These are phyloP conservation scores for Candida ulmi DNA, from an alignment of 805 yeast genomes.

Conservation along the genomic window DNA sequence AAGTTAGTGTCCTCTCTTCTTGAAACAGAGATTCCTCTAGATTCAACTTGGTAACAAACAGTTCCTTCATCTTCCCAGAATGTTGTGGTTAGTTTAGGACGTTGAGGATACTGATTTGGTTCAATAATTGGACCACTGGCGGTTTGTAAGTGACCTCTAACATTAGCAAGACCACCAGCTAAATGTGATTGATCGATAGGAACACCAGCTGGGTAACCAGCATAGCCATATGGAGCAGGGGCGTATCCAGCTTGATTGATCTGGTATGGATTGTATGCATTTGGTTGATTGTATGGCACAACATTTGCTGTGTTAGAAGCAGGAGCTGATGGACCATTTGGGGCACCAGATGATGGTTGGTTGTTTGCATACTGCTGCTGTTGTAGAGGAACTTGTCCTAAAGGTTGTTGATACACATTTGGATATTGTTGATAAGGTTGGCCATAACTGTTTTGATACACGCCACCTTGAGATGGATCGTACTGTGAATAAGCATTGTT, in stretches of 20 bases:
- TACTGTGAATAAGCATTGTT: background rate
- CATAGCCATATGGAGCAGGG: slow-evolving; percentile 7
- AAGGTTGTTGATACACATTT: background rate
- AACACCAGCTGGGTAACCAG: slow-evolving; percentile 5
- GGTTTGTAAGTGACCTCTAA: slow-evolving; percentile 11
- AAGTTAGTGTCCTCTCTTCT: slow-evolving; percentile 67
- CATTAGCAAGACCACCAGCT: slow-evolving; percentile 4
- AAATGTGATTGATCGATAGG: background rate
- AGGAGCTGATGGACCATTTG: background rate
- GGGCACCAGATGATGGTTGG: background rate
- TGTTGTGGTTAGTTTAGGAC: slow-evolving; percentile 65
- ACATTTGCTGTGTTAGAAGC: background rate
- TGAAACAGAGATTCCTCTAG: slow-evolving; percentile 61
- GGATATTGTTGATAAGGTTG: background rate
- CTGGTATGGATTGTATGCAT: background rate
- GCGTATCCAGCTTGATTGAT: background rate
- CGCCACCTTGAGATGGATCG: slow-evolving; percentile 2
- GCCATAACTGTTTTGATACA: slow-evolving; percentile 4
- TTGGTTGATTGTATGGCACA: background rate
- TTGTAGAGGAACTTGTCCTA: background rate
- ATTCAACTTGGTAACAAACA: slow-evolving; percentile 66
- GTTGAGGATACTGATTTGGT: slow-evolving; percentile 26
- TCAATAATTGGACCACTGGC: slow-evolving; percentile 17
- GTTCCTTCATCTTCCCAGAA: slow-evolving; percentile 78
- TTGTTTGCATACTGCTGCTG: background rate